These are phyloP conservation scores for Chrysopogon serrulatus DNA, from an alignment of 176 grass and related monocot species.

Conservation along the genomic window DNA sequence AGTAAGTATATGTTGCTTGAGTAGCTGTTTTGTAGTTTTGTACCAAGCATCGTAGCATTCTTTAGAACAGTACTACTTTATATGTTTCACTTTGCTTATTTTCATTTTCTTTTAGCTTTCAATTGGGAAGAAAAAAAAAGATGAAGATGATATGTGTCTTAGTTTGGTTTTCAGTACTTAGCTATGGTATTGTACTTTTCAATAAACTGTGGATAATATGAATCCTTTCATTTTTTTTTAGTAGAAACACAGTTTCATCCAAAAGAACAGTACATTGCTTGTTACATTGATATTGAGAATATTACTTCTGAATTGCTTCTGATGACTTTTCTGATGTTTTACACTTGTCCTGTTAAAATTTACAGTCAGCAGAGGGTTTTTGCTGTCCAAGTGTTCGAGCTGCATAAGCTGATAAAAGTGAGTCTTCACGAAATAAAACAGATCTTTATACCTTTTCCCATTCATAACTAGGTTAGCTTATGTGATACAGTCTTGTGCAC, in stretches of 20 bases:
- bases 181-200: neutral
- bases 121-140: neutral
- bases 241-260: neutral
- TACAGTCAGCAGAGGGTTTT: slow-evolving; percentile 96
- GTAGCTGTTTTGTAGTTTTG: neutral
- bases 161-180: neutral
- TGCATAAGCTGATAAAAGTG: slow-evolving; percentile 95
- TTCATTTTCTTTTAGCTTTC: neutral
- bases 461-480: neutral
- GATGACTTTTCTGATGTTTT: neutral
- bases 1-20: slow-evolving; percentile 32
- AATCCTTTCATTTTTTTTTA: slow-evolving; percentile 7
- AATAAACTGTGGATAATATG: neutral
- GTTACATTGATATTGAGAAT: neutral
- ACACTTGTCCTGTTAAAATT: neutral
- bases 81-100: neutral
- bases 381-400: slow-evolving; percentile 93
- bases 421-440: slow-evolving; percentile 33
- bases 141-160: neutral
- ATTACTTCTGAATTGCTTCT: neutral
- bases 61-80: neutral
- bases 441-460: neutral
- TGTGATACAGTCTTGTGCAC: slow-evolving; percentile 8
- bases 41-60: neutral
- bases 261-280: neutral